Evolutionary conservation across 192 early-diverging fungal species (phyloP).

Genomic region (Backusella parvicylindrica): DNA sequence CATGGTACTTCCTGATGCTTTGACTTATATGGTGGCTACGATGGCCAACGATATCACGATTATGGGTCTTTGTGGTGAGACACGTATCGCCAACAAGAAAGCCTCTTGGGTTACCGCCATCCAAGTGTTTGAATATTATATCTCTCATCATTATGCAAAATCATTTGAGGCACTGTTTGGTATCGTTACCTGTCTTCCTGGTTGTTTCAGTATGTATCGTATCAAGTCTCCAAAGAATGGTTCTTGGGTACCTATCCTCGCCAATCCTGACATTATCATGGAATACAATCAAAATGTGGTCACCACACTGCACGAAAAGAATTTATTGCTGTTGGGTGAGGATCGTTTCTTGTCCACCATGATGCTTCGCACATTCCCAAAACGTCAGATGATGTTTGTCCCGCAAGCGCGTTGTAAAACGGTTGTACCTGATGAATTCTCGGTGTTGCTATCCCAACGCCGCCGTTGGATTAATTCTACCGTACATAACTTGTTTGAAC

Average conservation of each 20-base stretch:
- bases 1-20: conserved; percentile 70
- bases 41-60: conserved; percentile 89
- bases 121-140: conserved; percentile 96
- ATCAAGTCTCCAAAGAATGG: conserved; percentile 74
- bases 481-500: conserved; percentile 83
- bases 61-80: conserved; percentile 98
- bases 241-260: conserved; percentile 75
- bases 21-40: conserved; percentile 83
- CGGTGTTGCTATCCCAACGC: conserved; percentile 82
- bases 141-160: conserved; percentile 90
- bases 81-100: conserved; percentile 90
- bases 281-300: conserved; percentile 77
- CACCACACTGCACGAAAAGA: conserved; percentile 79
- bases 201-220: conserved; percentile 98
- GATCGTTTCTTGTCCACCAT: conserved; percentile 84
- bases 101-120: conserved; percentile 82
- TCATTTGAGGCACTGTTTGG: conserved; percentile 95
- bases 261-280: conserved; percentile 82
- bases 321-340: conserved; percentile 79
- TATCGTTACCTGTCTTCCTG: conserved; percentile 91
- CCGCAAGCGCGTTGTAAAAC: conserved; percentile 82
- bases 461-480: conserved; percentile 95
- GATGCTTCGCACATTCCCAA: conserved; percentile 81
- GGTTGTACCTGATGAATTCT: conserved; percentile 76
- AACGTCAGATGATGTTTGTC: conserved; percentile 83